These are phyloP conservation scores for Aspergillus felis DNA, from an alignment of 2,329 filamentous ascomycete species.

Conservation along the genomic window DNA sequence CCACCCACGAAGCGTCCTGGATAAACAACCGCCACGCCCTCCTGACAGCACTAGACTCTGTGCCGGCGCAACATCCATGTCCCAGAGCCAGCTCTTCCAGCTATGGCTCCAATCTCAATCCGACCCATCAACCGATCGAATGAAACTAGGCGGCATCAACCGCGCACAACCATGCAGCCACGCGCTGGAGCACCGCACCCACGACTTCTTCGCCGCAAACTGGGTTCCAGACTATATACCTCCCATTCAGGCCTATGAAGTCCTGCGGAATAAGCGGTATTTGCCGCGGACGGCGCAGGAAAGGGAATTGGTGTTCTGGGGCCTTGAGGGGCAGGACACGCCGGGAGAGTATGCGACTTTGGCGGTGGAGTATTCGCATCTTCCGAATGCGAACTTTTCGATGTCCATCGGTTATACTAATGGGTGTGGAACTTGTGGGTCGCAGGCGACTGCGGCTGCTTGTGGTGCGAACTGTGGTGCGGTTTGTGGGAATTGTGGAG, in stretches of 20 bases:
- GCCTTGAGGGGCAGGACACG: background rate
- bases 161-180: background rate
- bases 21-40: slow-evolving; percentile 33
- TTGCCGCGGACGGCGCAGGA: background rate
- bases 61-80: slow-evolving; percentile 36
- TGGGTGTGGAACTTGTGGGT: background rate
- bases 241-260: background rate
- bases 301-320: background rate
- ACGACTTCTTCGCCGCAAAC: background rate
- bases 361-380: background rate
- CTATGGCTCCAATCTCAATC: slow-evolving; percentile 27
- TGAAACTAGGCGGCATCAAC: background rate
- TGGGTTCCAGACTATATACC: accelerated
- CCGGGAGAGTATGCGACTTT: background rate
- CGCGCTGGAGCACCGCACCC: background rate
- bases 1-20: slow-evolving; percentile 18
- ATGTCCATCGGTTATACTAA: background rate
- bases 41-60: slow-evolving; percentile 27
- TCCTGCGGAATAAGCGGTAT: background rate
- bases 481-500: background rate
- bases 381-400: background rate
- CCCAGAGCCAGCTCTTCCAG: slow-evolving; percentile 21
- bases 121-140: background rate
- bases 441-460: background rate
- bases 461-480: background rate